These are phyloP conservation scores for Penicillium flavigenum DNA, from an alignment of 495 filamentous ascomycete species.

Conservation along the genomic window DNA sequence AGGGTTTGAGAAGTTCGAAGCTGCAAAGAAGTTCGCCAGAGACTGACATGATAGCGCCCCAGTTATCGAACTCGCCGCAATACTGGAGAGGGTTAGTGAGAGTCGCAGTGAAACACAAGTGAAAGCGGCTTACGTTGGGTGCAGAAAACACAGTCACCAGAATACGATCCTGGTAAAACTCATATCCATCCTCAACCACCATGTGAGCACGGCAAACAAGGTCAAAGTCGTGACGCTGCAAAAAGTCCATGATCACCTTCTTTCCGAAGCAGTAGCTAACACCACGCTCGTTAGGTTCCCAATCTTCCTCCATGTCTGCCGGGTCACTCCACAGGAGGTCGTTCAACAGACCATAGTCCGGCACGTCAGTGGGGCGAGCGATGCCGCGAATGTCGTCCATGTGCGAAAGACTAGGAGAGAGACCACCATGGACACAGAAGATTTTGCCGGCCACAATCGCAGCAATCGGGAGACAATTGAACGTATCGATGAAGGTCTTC, in stretches of 20 bases:
- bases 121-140: constrained; percentile 73
- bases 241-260: constrained; percentile 96
- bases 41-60: constrained; percentile 98
- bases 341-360: constrained; percentile 94
- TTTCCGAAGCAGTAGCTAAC: constrained; percentile 99
- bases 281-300: constrained; percentile 95
- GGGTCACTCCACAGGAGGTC: constrained; percentile 98
- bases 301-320: constrained; percentile 95
- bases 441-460: constrained; percentile 98
- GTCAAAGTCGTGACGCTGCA: constrained; percentile 94
- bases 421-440: constrained; percentile 95
- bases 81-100: constrained; percentile 60
- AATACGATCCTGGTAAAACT: constrained; percentile 96
- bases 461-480: constrained; percentile 94
- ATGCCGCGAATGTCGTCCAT: constrained; percentile 99
- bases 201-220: constrained; percentile 97
- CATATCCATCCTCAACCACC: constrained; percentile 99
- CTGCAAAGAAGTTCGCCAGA: constrained; percentile 90
- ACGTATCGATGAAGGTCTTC: constrained; percentile 98
- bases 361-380: constrained; percentile 92
- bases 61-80: constrained; percentile 99
- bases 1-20: constrained; percentile 93
- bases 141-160: constrained; percentile 97
- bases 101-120: constrained; percentile 6
- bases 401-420: constrained; percentile 87